Evolutionary conservation across 2,329 filamentous ascomycete species (phyloP).

Genomic region (Macroventuria anomochaeta): DNA sequence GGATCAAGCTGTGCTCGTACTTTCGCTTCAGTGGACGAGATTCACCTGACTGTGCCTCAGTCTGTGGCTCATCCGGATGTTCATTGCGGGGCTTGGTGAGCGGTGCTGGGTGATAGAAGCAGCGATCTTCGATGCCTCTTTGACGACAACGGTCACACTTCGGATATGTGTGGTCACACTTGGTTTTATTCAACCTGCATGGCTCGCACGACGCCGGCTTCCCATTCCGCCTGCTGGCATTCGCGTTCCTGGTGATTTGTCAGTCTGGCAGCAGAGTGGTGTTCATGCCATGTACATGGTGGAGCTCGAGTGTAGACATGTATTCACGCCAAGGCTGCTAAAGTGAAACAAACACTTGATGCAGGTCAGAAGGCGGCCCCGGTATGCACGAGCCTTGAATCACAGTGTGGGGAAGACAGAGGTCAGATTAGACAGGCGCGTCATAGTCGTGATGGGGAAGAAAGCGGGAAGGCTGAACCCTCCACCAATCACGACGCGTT

Average conservation of each 20-base stretch:
- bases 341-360: neutral
- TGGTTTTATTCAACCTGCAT: slow-evolving; percentile 44
- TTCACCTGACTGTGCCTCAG: slow-evolving; percentile 16
- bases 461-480: neutral
- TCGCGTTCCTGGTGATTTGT: slow-evolving; percentile 28
- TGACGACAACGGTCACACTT: slow-evolving; percentile 44
- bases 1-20: slow-evolving; percentile 19
- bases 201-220: slow-evolving; percentile 45
- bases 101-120: slow-evolving; percentile 47
- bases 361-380: neutral
- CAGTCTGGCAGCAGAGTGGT: slow-evolving; percentile 7
- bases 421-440: neutral
- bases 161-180: slow-evolving; percentile 41
- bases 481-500: slow-evolving; percentile 10
- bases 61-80: neutral
- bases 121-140: slow-evolving; percentile 41
- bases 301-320: neutral
- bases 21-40: slow-evolving; percentile 36
- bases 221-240: slow-evolving; percentile 40
- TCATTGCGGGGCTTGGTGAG: slow-evolving; percentile 37
- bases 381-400: slow-evolving; percentile 6
- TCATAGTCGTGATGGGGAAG: slow-evolving; percentile 3
- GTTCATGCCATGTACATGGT: slow-evolving; percentile 16
- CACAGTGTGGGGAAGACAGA: slow-evolving; percentile 7
- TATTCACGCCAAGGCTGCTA: neutral